These are phyloP conservation scores for Tylopilus orsonianus DNA, from an alignment of 1,284 basidiomycete genomes.

Conservation along the genomic window DNA sequence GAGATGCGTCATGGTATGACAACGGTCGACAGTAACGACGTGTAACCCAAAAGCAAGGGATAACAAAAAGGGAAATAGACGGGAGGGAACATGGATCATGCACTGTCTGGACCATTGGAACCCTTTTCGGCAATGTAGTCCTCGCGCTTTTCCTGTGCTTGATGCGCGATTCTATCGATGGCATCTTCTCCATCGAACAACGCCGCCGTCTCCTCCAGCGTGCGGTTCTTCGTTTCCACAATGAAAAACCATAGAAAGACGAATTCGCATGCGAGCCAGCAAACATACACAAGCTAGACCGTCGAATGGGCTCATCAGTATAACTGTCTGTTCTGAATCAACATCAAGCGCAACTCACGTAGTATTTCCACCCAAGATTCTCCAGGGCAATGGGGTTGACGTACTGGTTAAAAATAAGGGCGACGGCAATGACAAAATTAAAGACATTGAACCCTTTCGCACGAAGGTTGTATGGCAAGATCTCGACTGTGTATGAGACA, in stretches of 20 bases:
- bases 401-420: conserved; percentile 80
- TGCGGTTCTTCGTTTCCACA: conserved; percentile 70
- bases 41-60: neutral
- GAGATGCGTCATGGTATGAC: neutral
- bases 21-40: neutral
- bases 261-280: conserved; percentile 63
- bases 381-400: conserved; percentile 73
- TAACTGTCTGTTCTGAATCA: neutral
- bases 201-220: conserved; percentile 74
- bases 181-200: conserved; percentile 68
- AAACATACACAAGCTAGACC: conserved; percentile 60
- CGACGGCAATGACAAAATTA: conserved; percentile 62
- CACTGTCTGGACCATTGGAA: conserved; percentile 15
- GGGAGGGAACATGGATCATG: conserved; percentile 4
- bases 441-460: conserved; percentile 79
- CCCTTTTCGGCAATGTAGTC: conserved; percentile 36
- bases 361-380: conserved; percentile 65
- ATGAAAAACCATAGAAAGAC: conserved; percentile 65
- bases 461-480: conserved; percentile 68
- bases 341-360: conserved; percentile 36
- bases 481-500: conserved; percentile 74
- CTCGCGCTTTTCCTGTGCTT: conserved; percentile 30
- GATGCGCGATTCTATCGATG: conserved; percentile 40
- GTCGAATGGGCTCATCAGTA: neutral
- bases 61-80: neutral